phyloP scores from a whole-genome alignment of 2,329 filamentous ascomycete species.

The Colletotrichum eleusines region DNA sequence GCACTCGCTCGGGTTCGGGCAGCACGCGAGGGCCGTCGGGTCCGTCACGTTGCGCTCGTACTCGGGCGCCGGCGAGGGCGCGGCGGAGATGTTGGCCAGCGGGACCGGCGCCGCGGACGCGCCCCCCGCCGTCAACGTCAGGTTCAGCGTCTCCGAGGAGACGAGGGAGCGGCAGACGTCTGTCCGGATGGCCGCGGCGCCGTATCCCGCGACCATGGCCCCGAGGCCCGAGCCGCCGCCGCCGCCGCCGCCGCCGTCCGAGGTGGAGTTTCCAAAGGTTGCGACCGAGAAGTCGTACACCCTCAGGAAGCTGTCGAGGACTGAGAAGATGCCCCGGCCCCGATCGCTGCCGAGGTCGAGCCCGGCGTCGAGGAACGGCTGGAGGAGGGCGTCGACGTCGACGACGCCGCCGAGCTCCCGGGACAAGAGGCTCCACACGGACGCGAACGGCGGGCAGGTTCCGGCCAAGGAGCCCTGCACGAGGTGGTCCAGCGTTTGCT shows the following conservation, averaged over 20 bases:
- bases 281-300: conserved; percentile 48
- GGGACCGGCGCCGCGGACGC: conserved; percentile 45
- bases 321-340: conserved; percentile 4
- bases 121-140: conserved; percentile 51
- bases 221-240: conserved; percentile 44
- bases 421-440: conserved; percentile 47
- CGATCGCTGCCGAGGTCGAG: conserved; percentile 6
- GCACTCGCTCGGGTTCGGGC: conserved; percentile 45
- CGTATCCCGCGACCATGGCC: conserved; percentile 51
- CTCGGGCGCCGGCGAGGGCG: conserved; percentile 5
- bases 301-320: conserved; percentile 23
- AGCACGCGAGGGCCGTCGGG: conserved; percentile 50
- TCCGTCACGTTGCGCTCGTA: conserved; percentile 50
- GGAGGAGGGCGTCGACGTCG: conserved; percentile 26
- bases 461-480: conserved; percentile 52
- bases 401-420: conserved; percentile 48
- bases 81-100: conserved; percentile 28
- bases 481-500: conserved; percentile 51
- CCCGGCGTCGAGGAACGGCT: conserved; percentile 26
- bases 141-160: conserved; percentile 47
- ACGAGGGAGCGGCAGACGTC: conserved; percentile 53
- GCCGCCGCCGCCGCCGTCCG: conserved; percentile 40
- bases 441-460: conserved; percentile 51
- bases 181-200: conserved; percentile 47
- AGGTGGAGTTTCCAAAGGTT: conserved; percentile 44